Percentiles rank a stretch among this genome's conserved stretches.
These are phyloP conservation scores for Teratosphaeria epicoccoides DNA, from an alignment of 2,329 filamentous ascomycete genomes.

Conservation along the genomic window DNA sequence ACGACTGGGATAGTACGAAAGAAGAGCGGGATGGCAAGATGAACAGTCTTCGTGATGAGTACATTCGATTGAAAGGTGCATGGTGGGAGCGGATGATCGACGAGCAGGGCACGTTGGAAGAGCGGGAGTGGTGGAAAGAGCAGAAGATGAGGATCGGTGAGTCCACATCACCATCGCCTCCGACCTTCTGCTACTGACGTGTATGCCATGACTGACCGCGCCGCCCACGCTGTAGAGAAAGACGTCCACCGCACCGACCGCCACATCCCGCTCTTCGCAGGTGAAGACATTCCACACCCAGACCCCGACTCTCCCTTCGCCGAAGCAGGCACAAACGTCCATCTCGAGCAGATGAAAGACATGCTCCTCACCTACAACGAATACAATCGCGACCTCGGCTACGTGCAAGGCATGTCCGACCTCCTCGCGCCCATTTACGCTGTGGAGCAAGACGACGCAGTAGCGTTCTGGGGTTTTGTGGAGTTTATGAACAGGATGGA, in stretches of 20 bases:
- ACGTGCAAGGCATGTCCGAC: conserved; percentile 98
- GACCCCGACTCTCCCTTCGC: conserved; percentile 94
- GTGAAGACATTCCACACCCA: conserved; percentile 92
- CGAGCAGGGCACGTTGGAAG: conserved; percentile 64
- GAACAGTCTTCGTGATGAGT: conserved; percentile 82
- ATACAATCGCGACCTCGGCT: conserved; percentile 88
- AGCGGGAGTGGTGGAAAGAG: conserved; percentile 94
- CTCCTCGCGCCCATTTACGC: conserved; percentile 92
- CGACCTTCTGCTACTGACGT: conserved; percentile 13
- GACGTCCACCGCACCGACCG: conserved; percentile 97
- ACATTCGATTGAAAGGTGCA: conserved; percentile 80
- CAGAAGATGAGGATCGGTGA: conserved; percentile 87
- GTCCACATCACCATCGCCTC: conserved; percentile 23
- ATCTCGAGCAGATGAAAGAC: conserved; percentile 97
- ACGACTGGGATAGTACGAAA: conserved; percentile 81
- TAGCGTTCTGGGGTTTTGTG: conserved; percentile 95
- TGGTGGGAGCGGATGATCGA: conserved; percentile 96
- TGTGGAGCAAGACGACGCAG: conserved; percentile 90
- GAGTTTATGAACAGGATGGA: conserved; percentile 98
- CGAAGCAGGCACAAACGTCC: conserved; percentile 85
- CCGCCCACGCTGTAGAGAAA: conserved; percentile 63
- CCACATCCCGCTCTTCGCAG: conserved; percentile 85
- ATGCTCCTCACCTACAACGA: conserved; percentile 98
- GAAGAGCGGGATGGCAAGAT: conserved; percentile 76
- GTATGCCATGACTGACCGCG: conserved; percentile 31